Conservation (phyloP, 2,329 filamentous ascomycete genomes). For the Tolypocladium inflatum region DNA sequence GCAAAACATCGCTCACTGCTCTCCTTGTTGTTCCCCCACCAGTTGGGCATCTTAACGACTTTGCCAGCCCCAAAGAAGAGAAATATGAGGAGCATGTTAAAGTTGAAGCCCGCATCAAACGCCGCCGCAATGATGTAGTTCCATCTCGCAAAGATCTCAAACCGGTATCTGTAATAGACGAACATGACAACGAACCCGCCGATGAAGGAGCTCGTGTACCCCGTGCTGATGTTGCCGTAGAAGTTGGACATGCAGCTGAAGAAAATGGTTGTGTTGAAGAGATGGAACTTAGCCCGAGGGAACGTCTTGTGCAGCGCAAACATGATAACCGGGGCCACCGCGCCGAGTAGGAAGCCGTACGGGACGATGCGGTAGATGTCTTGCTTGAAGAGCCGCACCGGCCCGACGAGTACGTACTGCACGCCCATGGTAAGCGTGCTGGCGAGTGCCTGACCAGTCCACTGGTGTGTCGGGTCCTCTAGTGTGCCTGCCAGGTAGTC, state of each 20-base stretch:
- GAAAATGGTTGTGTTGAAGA: constrained; percentile 55
- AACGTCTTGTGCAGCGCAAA: constrained; percentile 43
- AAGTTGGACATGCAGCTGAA: constrained; percentile 45
- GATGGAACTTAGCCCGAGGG: constrained; percentile 41
- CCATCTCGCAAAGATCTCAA: constrained; percentile 49
- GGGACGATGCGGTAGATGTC: constrained; percentile 38
- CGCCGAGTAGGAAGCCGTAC: constrained; percentile 44
- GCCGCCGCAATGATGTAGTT: constrained; percentile 53
- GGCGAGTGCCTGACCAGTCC: constrained; percentile 47
- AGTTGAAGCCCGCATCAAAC: constrained; percentile 53
- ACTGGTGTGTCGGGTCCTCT: constrained; percentile 47
- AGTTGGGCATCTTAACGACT: constrained; percentile 49
- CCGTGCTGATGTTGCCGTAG: constrained; percentile 53
- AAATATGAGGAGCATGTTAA: constrained; percentile 53
- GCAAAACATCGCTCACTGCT: constrained; percentile 52
- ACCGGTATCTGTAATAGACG: constrained; percentile 45
- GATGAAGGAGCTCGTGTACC: constrained; percentile 45
- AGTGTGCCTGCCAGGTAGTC: constrained; percentile 42
- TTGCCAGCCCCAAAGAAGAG: constrained; percentile 48
- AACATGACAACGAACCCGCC: constrained; percentile 54
- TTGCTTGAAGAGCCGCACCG: constrained; percentile 37
- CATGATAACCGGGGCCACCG: constrained; percentile 32
- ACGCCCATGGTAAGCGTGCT: constrained; percentile 43
- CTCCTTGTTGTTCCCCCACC: constrained; percentile 51
- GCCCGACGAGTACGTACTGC: constrained; percentile 50